phyloP scores from a whole-genome alignment of 305 asterid species.

The Fraxinus dipetala region DNA sequence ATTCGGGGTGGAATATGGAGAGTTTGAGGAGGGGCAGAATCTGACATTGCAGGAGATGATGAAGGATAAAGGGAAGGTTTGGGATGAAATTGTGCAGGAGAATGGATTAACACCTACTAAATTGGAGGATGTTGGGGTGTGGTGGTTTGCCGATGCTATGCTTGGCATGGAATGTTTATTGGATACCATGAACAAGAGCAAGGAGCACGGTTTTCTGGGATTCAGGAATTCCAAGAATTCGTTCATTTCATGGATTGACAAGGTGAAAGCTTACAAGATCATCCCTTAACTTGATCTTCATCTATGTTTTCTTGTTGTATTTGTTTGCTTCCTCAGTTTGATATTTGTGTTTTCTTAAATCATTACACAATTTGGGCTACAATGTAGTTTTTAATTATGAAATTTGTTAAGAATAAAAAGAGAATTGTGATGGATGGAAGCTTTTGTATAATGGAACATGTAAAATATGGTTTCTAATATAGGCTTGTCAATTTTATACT shows the following conservation, averaged over 20 bases:
- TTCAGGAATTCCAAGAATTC: conserved; percentile 57
- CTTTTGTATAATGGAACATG: not conserved
- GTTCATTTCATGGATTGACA: conserved; percentile 54
- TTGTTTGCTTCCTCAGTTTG: not conserved
- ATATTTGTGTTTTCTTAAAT: conserved; percentile 10
- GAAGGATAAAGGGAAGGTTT: conserved; percentile 49
- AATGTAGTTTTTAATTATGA: not conserved
- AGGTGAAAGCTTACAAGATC: conserved; percentile 52
- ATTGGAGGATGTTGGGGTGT: conserved; percentile 46
- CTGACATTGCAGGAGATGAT: conserved; percentile 39
- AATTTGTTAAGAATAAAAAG: not conserved
- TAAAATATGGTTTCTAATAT: not conserved
- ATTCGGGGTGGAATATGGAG: conserved; percentile 49
- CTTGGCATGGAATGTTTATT: conserved; percentile 12
- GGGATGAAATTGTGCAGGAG: conserved; percentile 58
- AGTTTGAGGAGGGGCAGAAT: conserved; percentile 44
- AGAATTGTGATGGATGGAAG: not conserved
- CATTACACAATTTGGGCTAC: not conserved
- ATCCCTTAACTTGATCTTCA: conserved; percentile 34
- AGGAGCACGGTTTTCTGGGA: conserved; percentile 62
- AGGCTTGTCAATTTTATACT: not conserved
- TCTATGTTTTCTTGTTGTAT: not conserved
- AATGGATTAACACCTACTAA: conserved; percentile 39
- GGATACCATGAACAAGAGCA: conserved; percentile 62
- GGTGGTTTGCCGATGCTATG: conserved; percentile 44